Evolutionary conservation across 345 rosid genomes (phyloP), one percentile per base, ranked within the genome.

Genomic region (Brassica cretica): DNA sequence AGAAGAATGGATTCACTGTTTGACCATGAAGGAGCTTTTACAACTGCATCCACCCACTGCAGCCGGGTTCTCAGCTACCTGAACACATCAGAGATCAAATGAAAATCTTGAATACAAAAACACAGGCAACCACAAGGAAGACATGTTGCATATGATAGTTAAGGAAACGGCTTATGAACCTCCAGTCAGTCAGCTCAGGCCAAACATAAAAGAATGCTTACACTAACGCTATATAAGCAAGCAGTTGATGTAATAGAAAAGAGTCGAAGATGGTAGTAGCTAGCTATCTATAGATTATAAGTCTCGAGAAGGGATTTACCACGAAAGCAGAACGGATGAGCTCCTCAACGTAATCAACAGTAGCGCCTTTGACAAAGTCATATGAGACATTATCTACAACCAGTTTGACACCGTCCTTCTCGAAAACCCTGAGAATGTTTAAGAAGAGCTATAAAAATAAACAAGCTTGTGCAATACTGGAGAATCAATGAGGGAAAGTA

Each of bases 11-110:
- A 12, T 71, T 81, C 80, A 91, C 76, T 73, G 89, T 85, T 95
- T 93, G 80, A 91, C 97, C 98, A 91, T 93, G 85, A 95, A 95
- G 59, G 99, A 95, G 82, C 94, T 95, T 78, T 95, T 93, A 83
- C 99, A 95, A 80, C 99, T 90, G 85, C 97, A 95, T n/a, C 98
- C 98, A 8, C 94, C 97, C 15, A 93, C 97, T 12, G 99, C 98
- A 33, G 96, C 91, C 0, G 99, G 99, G 72, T 95, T 95, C 18
- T 87, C 79, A 62, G 94, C 86, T 62, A 95, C 99, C 99, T 95
- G 88, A 80, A 35, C 68, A 16, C 63, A 58, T 27, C 12, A 18
- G 10, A 39, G 70, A 76, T 63, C 58, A 70, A 41, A 29, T 29
- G 67, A 35, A 35, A 35, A 35, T 35, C 7, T 8, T 35, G 39